Base-by-base conservation (phyloP, 2,329 filamentous ascomycete species). In the Fusarium buharicum region DNA sequence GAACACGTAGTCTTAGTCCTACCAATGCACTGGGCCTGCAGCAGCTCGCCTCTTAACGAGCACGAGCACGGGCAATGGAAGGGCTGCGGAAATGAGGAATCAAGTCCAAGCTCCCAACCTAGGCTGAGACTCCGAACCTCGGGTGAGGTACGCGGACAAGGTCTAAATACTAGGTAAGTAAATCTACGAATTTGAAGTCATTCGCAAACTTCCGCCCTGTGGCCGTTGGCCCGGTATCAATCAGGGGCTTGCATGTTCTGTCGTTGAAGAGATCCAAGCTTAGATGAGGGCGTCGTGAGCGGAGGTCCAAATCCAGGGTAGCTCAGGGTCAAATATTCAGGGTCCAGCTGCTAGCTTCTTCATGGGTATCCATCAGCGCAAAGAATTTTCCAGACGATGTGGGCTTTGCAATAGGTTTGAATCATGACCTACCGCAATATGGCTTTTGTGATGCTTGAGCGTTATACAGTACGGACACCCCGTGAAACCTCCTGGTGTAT, bases 1-100 rank as follows among this genome's bases (percentile, higher is more conserved):
- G 64, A 68, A 68, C 53, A 69, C 56, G 56, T 66, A 54, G 54
- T 54, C 53, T 24, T 24, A 59, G 54, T 55, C 41, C 48, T 43
- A 56, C 57, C 62, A 58, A 33, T 28, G 34, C 34, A 53, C 41
- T 38, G 36, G 40, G 49, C 41, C 40, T 54, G 28, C 45, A 61
- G 51, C 56, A 28, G 27, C 30, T 66, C 45, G 45, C 54, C 39
- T 55, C 54, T 57, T 40, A 34, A 46, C 24, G 47, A 57, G 66
- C 66, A 46, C 24, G 47, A 57, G 66, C 66, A 67, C 66, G 51
- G 68, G 33, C 57, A 52, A 24, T 45, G 49, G 62, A 65, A 52
- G 38, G n/a, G 43, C 52, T 46, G 45, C 50, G 59, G 68, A 70
- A 69, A 70, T 70, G 64, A 69, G 52, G 38, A 48, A 50, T 10